Evolutionary conservation across 441 rosid species (phyloP).

Genomic region (Pelargonium australe): DNA sequence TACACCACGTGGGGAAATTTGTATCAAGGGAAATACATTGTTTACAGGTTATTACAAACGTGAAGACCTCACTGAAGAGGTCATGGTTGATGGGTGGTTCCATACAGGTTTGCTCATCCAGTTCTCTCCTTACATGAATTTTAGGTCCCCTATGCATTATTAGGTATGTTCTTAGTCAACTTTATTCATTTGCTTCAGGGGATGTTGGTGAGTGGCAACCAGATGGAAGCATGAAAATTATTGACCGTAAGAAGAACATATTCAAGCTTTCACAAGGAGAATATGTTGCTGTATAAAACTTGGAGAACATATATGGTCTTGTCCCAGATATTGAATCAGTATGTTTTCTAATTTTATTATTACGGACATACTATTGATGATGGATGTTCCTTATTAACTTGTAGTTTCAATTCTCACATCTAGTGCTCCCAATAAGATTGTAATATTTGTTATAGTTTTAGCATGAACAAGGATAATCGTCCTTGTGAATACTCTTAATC

Average conservation of each 20-base stretch:
- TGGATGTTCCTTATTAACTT: not conserved
- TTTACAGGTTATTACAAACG: constrained; percentile 85
- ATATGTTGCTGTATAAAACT: constrained; percentile 86
- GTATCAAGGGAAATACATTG: constrained; percentile 65
- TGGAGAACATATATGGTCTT: constrained; percentile 70
- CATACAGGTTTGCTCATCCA: constrained; percentile 59
- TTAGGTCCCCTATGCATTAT: not conserved
- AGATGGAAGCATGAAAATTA: constrained; percentile 86
- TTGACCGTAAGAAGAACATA: constrained; percentile 89
- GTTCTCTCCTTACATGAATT: constrained; percentile 9
- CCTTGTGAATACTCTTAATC: not conserved
- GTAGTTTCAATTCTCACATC: too few species aligned
- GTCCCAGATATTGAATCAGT: constrained; percentile 64
- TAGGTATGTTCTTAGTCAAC: constrained; percentile 7
- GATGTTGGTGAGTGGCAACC: constrained; percentile 98
- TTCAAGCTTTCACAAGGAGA: constrained; percentile 99
- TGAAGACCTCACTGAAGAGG: constrained; percentile 87
- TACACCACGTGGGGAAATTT: constrained; percentile 70
- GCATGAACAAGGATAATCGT: not conserved
- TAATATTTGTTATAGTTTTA: not conserved
- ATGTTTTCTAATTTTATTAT: constrained; percentile 15
- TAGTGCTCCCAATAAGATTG: too few species aligned
- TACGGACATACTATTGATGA: not conserved
- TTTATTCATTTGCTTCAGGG: constrained; percentile 40
- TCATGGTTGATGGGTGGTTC: constrained; percentile 84